Evolutionary conservation across 176 grass and related monocot genomes (phyloP), one percentile per base, ranked within the genome.

Genomic region (Triticum aestivum): DNA sequence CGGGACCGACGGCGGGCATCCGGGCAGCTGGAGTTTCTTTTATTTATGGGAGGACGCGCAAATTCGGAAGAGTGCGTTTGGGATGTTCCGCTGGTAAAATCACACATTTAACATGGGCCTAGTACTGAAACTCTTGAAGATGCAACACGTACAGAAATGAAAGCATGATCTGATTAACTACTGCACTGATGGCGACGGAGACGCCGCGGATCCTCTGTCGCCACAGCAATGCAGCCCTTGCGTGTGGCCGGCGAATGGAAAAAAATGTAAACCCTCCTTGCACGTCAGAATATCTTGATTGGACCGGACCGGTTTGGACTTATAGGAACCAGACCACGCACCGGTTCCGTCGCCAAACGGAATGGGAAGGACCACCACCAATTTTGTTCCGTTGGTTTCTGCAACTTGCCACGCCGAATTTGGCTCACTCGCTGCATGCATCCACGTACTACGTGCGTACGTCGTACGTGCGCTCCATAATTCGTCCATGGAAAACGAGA

Each of bases 401-500:
- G 59, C 73, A 54, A 54, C 45, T 56, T 70, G 75, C 17, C 1
- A 13, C 11, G 64, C 14, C 5, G 38, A 51, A 61, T 49, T 75
- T 61, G 69, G 85, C 78, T 52, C 64, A 34, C 64, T 69, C 2
- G 2, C 14, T 24, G 66, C 85, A 73, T 49, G 85, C 80, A 3
- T 70, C 35, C 27, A 62, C 47, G 49, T 61, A 82, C 58, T 1
- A 35, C 7, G 18, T 18, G 29, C 15, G 52, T 58, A 58, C 17
- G 29, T 29, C 29, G 29, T 52, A 52, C 49, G 14, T 20, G 54
- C 54, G 0, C 18, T 17, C 5, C 62, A 6, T 68, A 37, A 70
- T 71, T 8, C 35, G 5, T 41, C 32, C 13, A 47, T 61, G 69
- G 79, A 90, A 63, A 86, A 77, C 54, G 84, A 71, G 72, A 14